Evolutionary conservation across 768 basidiomycete genomes (phyloP).

Genomic region (Lactifluus piperatus): DNA sequence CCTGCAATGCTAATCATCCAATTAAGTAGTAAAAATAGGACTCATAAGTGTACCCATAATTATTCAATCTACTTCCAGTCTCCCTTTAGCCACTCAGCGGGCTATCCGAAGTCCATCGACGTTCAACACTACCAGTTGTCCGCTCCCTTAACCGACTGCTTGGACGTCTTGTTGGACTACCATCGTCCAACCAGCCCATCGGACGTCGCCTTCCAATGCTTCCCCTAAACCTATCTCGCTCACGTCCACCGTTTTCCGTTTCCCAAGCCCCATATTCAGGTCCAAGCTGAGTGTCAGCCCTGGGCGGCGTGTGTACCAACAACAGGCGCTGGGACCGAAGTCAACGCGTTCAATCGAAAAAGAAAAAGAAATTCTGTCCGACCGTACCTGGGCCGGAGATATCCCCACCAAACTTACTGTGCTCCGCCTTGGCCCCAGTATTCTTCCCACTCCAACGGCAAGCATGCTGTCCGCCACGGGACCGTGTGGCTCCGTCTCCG

Average conservation of each 20-base stretch:
- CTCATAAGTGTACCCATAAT: background rate
- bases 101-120: background rate
- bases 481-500: slow-evolving; percentile 22
- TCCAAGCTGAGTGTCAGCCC: slow-evolving; percentile 28
- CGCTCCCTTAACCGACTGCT: slow-evolving; percentile 2
- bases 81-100: background rate
- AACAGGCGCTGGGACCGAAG: slow-evolving; percentile 43
- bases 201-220: slow-evolving; percentile 11
- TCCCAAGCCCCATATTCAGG: slow-evolving; percentile 2
- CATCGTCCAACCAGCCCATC: slow-evolving; percentile 2
- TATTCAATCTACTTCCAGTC: background rate
- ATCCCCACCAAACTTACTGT: slow-evolving; percentile 55
- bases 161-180: background rate
- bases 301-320: slow-evolving; percentile 56
- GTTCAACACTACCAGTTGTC: slow-evolving; percentile 14
- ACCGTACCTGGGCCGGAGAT: slow-evolving; percentile 61
- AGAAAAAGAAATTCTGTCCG: background rate
- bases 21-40: background rate
- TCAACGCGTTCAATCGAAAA: background rate
- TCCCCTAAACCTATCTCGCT: background rate
- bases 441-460: slow-evolving; percentile 17
- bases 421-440: slow-evolving; percentile 44
- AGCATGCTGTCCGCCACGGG: slow-evolving; percentile 21
- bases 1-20: no score
- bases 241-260: background rate